A percentile compares a stretch with the other conserved stretches of the same genome.
Evolutionary conservation across 169 alveolate genomes (phyloP).

Genomic region (Theileria parva): DNA sequence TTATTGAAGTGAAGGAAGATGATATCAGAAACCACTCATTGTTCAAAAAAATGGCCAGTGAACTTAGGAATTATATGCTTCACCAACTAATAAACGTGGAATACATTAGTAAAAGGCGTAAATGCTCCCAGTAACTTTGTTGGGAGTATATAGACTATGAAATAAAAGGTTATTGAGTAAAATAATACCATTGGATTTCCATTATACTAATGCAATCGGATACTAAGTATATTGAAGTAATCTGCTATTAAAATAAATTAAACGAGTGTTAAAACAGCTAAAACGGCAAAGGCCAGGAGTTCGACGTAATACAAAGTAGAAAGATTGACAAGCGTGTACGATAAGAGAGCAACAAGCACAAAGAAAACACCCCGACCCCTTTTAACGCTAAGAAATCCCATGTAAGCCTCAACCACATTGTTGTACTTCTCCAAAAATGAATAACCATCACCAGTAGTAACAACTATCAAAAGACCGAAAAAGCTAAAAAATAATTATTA

Average conservation of each 20-base stretch:
- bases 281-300: conserved; percentile 33
- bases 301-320: conserved; percentile 53
- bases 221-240: too few relatives aligned
- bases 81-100: background rate
- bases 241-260: too few relatives aligned
- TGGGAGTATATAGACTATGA: background rate
- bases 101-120: background rate
- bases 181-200: too few relatives aligned
- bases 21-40: background rate
- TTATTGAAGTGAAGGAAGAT: background rate
- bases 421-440: conserved; percentile 58
- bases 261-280: conserved; percentile 10
- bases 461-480: conserved; percentile 51
- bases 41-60: background rate
- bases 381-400: conserved; percentile 38
- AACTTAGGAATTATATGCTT: conserved; percentile 5
- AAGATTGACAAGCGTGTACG: conserved; percentile 30
- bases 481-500: conserved; percentile 24
- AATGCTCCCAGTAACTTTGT: background rate
- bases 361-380: conserved; percentile 53
- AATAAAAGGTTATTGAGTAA: background rate
- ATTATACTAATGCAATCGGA: too few relatives aligned
- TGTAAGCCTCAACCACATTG: conserved; percentile 45
- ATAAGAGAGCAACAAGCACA: conserved; percentile 40
- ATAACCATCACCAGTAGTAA: conserved; percentile 57